phyloP scores from a whole-genome alignment of 108 stramenopile species.

The Pseudonitzschia delicatissima region DNA sequence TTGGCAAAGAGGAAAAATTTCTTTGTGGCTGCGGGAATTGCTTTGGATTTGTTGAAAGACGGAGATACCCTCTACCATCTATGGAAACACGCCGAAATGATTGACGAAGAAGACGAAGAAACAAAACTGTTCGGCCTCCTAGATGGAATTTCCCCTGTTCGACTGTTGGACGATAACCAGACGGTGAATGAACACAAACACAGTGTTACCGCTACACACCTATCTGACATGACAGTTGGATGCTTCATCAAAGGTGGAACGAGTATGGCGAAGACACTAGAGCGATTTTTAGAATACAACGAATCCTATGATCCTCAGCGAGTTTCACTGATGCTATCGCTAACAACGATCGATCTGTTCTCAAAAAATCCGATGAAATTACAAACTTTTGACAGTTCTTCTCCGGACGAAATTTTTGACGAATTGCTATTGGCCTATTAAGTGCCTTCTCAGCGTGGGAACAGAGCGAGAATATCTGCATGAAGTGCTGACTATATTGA shows the following conservation, averaged over 20 bases:
- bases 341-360: constrained; percentile 30
- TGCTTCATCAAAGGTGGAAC: constrained; percentile 73
- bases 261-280: constrained; percentile 56
- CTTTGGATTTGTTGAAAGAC: constrained; percentile 65
- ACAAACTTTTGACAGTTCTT: no score
- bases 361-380: constrained; percentile 25
- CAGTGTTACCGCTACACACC: constrained; percentile 21
- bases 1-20: constrained; percentile 63
- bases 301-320: constrained; percentile 58
- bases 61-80: constrained; percentile 57
- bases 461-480: constrained; percentile 59
- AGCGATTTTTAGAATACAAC: constrained; percentile 55
- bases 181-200: background rate
- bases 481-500: constrained; percentile 58
- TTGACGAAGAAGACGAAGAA: constrained; percentile 48
- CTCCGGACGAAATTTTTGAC: constrained; percentile 15
- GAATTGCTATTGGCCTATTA: constrained; percentile 66
- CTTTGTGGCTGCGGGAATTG: constrained; percentile 74
- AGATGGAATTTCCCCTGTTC: constrained; percentile 61
- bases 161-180: constrained; percentile 8
- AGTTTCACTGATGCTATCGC: constrained; percentile 67
- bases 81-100: constrained; percentile 44
- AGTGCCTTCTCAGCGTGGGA: constrained; percentile 62
- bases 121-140: constrained; percentile 54
- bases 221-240: constrained; percentile 82